Evolutionary conservation across 1,284 basidiomycete species (phyloP).

Genomic region (Ganoderma multipileum): DNA sequence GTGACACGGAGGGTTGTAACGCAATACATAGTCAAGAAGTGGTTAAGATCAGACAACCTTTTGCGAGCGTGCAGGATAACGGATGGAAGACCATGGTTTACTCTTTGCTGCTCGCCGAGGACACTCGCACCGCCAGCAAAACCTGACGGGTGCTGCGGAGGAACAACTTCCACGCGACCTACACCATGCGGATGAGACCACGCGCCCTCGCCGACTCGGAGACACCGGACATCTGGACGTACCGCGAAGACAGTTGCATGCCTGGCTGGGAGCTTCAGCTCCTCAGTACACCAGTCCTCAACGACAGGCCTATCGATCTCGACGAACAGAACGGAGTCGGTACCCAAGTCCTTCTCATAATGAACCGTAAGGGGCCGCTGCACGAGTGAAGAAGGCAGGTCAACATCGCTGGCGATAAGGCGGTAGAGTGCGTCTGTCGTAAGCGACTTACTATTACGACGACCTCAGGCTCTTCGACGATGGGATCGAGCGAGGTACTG

Average conservation of each 20-base stretch:
- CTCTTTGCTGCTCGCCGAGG: background rate
- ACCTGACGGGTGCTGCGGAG: background rate
- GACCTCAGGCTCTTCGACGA: background rate
- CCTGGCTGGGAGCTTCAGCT: background rate
- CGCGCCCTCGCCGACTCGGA: background rate
- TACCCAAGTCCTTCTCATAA: background rate
- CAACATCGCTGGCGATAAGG: background rate
- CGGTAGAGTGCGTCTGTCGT: background rate
- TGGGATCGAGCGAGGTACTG: background rate
- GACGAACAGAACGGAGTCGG: background rate
- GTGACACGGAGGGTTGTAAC: background rate
- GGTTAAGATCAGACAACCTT: background rate
- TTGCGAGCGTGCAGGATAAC: background rate
- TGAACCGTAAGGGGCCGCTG: background rate
- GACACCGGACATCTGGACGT: background rate
- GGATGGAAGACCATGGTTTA: background rate
- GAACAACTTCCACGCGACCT: background rate
- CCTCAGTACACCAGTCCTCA: background rate
- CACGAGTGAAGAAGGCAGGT: background rate
- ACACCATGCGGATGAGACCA: background rate
- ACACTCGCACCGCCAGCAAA: background rate
- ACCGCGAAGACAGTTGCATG: background rate
- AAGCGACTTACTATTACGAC: background rate
- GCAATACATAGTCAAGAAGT: background rate
- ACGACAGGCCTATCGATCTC: background rate